Base-by-base conservation (phyloP, 1,284 basidiomycete species). In the Naganishia albida region DNA sequence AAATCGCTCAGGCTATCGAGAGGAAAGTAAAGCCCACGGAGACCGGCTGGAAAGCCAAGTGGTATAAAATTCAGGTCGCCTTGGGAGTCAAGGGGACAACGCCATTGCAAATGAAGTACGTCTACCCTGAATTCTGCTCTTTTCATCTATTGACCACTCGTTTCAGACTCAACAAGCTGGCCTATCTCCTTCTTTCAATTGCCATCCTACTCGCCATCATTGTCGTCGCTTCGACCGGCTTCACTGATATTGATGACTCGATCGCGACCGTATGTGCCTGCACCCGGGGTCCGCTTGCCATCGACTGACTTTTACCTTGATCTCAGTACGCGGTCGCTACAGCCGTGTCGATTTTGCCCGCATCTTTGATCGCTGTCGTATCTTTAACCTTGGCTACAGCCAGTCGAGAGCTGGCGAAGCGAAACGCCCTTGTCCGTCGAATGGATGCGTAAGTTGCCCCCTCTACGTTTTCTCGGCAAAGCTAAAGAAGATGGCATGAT, bases 51-150 rank as follows among this genome's bases (percentile, higher is more conserved):
- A 67, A 67, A 3, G 72, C 71, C 0, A 72, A 70, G 30, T 78
- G 75, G 77, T 72, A 78, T 70, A 78, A 77, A 62, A 49, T 69
- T 71, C 78, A 80, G 71, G 76, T 78, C 38, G 62, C 72, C 34
- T 69, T 83, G n/a, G 82, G 82, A 52, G 72, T 82, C 4, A 78
- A 76, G 20, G 80, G 80, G 26, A 82, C 80, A 7, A 86, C 85
- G 0, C 86, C 85, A 1, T 81, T 87, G 4, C 86, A 87, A 74
- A 84, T 85, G 74, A 86, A 85, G 66, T 62, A 49, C n/a, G 59
- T 53, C 16, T 4, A 15, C n/a, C 42, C 7, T 3, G 15, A 18
- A 18, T n/a, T n/a, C 15, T 15, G 20, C 10, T 7, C 12, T 2
- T 34, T 10, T 1, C 18, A 38, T 12, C 51, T 28, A 52, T 39